Evolutionary conservation across 352 stramenopile species (phyloP).

Genomic region (Lagenidium sp.): DNA sequence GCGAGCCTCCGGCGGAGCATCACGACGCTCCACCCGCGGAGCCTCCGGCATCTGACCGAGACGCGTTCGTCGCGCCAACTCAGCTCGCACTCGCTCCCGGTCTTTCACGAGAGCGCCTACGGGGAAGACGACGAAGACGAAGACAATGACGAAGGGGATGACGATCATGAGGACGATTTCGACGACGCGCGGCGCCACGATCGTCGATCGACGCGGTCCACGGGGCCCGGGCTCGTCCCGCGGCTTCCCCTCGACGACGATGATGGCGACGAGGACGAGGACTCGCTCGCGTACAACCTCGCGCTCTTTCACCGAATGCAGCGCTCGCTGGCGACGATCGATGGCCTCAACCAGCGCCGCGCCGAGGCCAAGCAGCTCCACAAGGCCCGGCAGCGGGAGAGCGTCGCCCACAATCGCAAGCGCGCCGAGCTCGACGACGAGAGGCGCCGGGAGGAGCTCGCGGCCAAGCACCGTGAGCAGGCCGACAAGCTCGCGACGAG

Average conservation of each 20-base stretch:
- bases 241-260: too few species aligned
- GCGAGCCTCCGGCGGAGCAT: conserved; percentile 18
- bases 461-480: conserved; percentile 7
- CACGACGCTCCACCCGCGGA: conserved; percentile 25
- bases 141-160: neutral
- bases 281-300: conserved; percentile 14
- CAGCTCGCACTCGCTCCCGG: neutral
- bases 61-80: neutral
- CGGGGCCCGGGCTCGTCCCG: too few species aligned
- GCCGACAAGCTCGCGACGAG: neutral
- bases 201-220: too few species aligned
- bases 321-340: conserved; percentile 19
- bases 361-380: conserved; percentile 22
- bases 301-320: conserved; percentile 30
- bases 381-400: conserved; percentile 18
- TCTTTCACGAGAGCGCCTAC: neutral
- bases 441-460: neutral
- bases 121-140: neutral
- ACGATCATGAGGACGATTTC: neutral
- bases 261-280: conserved; percentile 1
- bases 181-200: neutral
- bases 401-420: conserved; percentile 23
- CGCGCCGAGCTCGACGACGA: conserved; percentile 1
- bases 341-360: conserved; percentile 21
- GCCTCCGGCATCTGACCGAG: conserved; percentile 20